phyloP scores from a whole-genome alignment of 2,329 filamentous ascomycete species.

The Verticillium longisporum region DNA sequence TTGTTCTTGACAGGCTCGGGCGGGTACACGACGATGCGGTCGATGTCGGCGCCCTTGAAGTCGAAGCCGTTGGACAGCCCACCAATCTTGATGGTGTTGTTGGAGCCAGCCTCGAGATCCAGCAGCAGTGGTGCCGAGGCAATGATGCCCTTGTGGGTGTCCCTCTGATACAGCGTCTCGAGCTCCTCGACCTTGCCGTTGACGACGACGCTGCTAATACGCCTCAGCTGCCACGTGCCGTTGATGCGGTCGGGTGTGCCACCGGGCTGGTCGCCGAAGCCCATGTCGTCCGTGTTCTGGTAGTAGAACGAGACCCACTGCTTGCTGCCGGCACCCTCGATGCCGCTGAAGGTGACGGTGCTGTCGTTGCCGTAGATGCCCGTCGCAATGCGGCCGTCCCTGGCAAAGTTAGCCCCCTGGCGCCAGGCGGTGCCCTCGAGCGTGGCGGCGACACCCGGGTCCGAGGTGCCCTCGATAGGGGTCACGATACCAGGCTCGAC shows the following conservation, averaged over 20 bases:
- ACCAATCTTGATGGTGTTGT: constrained; percentile 49
- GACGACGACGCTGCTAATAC: constrained; percentile 53
- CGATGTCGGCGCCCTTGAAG: constrained; percentile 50
- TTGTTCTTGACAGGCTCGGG: constrained; percentile 26
- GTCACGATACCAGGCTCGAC: constrained; percentile 41
- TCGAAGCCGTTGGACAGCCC: constrained; percentile 49
- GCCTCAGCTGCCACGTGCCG: constrained; percentile 50
- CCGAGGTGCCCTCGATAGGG: constrained; percentile 38
- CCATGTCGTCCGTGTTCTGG: constrained; percentile 54
- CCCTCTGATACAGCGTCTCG: constrained; percentile 43
- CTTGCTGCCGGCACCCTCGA: constrained; percentile 36
- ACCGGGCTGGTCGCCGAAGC: constrained; percentile 47
- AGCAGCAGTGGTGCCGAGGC: constrained; percentile 49
- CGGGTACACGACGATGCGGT: constrained; percentile 53
- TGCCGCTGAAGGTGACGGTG: constrained; percentile 35
- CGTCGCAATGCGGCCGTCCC: constrained; percentile 36
- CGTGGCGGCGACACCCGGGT: constrained; percentile 34
- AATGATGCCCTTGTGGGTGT: constrained; percentile 50
- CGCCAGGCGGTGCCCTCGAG: constrained; percentile 35
- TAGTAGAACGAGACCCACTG: constrained; percentile 52
- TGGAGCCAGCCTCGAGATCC: constrained; percentile 39
- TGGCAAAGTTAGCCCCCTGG: constrained; percentile 46
- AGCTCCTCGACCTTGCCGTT: constrained; percentile 36
- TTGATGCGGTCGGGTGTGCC: constrained; percentile 53
- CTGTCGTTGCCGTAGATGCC: constrained; percentile 46